Conservation (phyloP, 176 grass and related monocot genomes). For the Oryza nivara region DNA sequence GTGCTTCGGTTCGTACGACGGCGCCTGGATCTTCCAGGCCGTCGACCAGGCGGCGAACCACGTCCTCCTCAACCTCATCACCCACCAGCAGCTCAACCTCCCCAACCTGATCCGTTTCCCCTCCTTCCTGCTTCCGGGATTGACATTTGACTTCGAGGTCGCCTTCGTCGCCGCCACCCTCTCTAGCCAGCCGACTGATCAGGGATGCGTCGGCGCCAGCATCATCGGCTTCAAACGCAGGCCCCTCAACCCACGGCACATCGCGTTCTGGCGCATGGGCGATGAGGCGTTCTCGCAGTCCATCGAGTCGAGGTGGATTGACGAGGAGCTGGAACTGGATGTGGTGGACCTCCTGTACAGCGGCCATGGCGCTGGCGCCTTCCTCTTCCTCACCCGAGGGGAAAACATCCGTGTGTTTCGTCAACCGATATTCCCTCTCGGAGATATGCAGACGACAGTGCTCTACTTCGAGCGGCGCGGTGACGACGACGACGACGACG, state of each 20-base stretch:
- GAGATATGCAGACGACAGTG: too few species aligned
- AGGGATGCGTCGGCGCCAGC: neutral
- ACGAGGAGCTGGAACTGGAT: too few species aligned
- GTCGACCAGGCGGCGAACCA: neutral
- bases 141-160: neutral
- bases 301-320: too few species aligned
- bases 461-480: too few species aligned
- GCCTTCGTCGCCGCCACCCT: conserved; percentile 3
- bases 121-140: fast-evolving
- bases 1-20: too few species aligned
- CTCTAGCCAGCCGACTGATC: neutral
- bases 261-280: neutral
- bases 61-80: neutral
- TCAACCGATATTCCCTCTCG: too few species aligned
- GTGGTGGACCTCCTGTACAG: neutral
- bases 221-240: neutral
- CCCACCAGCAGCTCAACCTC: neutral
- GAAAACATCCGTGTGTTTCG: neutral
- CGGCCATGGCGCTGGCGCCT: neutral
- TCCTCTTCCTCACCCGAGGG: conserved; percentile 9
- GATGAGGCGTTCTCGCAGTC: neutral
- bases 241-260: neutral
- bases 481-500: too few species aligned
- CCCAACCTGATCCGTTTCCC: neutral
- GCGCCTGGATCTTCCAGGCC: neutral